Evolutionary conservation across 2,329 filamentous ascomycete species (phyloP), one percentile per base, ranked within the genome.

Genomic region (Colletotrichum magnum): DNA sequence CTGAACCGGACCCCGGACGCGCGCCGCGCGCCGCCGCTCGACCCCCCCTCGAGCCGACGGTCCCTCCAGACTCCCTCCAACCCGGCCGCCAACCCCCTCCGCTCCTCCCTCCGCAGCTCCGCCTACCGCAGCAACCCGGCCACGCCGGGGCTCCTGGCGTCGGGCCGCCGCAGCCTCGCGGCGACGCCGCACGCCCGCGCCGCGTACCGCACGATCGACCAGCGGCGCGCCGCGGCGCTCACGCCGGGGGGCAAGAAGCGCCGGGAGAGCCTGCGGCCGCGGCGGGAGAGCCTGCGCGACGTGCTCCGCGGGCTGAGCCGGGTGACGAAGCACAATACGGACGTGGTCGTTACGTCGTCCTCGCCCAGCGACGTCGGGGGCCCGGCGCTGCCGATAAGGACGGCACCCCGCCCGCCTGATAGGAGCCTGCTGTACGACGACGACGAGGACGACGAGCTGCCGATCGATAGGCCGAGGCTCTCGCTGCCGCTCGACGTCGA

Each of bases 131-230:
- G 79, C 39, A 32, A 21, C 24, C 58, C 58, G 16, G 66, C 47
- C 32, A 61, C 58, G 9, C 58, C 58, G 32, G 83, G 83, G 12
- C 81, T 83, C 48, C 84, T 84, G 10, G 83, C 81, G 41, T 87
- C 86, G 2, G 85, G 75, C 12, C 80, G 82, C 58, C 80, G 78
- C 56, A 78, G 77, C 71, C 81, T 83, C 77, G 80, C 81, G 13
- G 81, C 84, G 3, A 91, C 89, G 18, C 89, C 89, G 0, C 89
- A 92, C 75, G 88, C 86, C 54, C 86, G 86, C 73, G 89, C 89
- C 12, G 89, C 89, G 51, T 85, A 85, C 56, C 83, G 87, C 53
- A 85, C 88, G 39, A 82, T 91, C 60, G 85, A 90, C 72, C 84
- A 86, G 71, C 87, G 89, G 5, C 86, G 89, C 50, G 85, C 86